These are phyloP conservation scores for Cadophora sp. DNA, from an alignment of 2,329 filamentous ascomycete genomes.

Conservation along the genomic window DNA sequence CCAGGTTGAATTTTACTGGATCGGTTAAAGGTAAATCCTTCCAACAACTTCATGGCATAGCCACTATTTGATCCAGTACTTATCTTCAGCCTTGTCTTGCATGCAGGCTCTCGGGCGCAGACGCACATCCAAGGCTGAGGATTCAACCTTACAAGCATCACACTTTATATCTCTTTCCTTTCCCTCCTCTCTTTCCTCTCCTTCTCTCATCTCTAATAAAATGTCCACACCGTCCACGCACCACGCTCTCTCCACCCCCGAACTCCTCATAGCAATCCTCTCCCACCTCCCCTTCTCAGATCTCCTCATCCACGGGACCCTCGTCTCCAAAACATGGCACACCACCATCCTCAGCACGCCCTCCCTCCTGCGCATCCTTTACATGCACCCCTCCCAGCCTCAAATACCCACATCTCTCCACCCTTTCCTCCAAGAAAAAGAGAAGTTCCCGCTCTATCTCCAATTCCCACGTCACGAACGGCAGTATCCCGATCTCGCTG, in stretches of 20 bases:
- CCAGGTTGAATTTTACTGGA: background rate
- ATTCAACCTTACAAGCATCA: background rate
- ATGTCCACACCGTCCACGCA: slow-evolving; percentile 4
- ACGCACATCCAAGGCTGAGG: slow-evolving; percentile 3
- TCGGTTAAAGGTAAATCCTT: background rate
- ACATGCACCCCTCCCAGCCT: background rate
- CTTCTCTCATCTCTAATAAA: background rate
- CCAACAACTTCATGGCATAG: background rate
- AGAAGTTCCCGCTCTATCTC: background rate
- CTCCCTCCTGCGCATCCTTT: slow-evolving; percentile 6
- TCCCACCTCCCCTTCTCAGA: slow-evolving; percentile 12
- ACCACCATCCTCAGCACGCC: slow-evolving; percentile 11
- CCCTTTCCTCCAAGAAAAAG: background rate
- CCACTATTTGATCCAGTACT: background rate
- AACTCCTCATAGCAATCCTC: slow-evolving; percentile 17
- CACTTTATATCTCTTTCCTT: background rate
- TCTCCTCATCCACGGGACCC: background rate
- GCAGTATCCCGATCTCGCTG: slow-evolving; percentile 1
- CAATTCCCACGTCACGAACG: slow-evolving; percentile 10
- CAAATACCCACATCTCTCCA: background rate
- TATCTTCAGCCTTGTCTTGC: slow-evolving; percentile 4
- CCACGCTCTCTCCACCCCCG: background rate
- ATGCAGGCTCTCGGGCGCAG: background rate
- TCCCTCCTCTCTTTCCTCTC: too few species aligned
- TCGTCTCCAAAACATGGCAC: slow-evolving; percentile 11